phyloP scores from a whole-genome alignment of 495 filamentous ascomycete species.

The Tuber indicum region DNA sequence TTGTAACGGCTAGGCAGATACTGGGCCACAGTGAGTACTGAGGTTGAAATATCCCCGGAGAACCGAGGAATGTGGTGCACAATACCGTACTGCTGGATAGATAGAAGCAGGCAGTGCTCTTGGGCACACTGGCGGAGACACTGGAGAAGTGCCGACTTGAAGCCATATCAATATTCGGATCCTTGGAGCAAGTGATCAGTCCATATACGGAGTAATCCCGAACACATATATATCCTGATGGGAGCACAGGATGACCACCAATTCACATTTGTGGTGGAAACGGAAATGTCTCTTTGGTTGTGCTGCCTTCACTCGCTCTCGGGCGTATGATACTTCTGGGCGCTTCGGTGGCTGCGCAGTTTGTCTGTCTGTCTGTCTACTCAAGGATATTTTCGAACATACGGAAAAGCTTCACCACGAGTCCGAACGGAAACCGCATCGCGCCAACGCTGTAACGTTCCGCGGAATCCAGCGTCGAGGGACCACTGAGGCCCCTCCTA shows the following conservation, averaged over 20 bases:
- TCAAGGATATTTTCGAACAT: neutral
- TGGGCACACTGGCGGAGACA: neutral
- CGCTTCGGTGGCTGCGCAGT: neutral
- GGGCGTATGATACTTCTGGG: neutral
- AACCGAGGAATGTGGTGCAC: neutral
- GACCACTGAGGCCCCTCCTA: neutral
- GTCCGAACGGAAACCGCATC: neutral
- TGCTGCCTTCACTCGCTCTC: neutral
- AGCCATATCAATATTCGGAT: neutral
- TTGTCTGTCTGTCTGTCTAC: neutral
- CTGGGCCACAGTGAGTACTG: neutral
- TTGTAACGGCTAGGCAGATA: neutral
- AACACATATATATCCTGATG: neutral
- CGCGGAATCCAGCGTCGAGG: neutral
- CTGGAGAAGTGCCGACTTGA: neutral
- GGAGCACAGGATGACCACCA: neutral
- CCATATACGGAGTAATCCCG: neutral
- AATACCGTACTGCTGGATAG: neutral
- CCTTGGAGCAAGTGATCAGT: neutral
- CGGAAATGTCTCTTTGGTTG: neutral
- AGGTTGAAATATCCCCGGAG: neutral
- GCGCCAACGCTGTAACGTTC: neutral
- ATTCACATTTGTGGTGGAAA: neutral
- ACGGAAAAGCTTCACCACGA: neutral
- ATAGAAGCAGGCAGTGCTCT: neutral